Evolutionary conservation across 2,329 filamentous ascomycete genomes (phyloP).

Genomic region (Fusarium concolor): DNA sequence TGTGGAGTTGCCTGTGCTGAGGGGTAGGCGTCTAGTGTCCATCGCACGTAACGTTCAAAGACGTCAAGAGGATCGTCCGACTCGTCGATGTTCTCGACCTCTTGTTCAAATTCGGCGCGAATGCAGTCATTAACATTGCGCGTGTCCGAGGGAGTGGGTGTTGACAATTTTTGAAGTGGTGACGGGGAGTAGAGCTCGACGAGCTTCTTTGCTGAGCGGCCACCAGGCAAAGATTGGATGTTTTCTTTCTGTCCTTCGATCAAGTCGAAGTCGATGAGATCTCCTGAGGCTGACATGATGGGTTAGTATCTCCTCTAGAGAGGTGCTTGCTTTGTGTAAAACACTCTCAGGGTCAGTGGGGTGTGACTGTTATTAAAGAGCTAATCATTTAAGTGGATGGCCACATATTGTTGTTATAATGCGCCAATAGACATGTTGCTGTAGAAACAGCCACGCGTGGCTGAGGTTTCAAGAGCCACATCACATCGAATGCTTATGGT

Average conservation of each 20-base stretch:
- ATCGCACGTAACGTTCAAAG: slow-evolving; percentile 96
- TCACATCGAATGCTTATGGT: not conserved
- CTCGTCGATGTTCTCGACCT: slow-evolving; percentile 81
- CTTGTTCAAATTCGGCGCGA: slow-evolving; percentile 86
- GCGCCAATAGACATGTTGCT: slow-evolving; percentile 32
- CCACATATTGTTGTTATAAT: slow-evolving; percentile 27
- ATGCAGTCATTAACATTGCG: slow-evolving; percentile 82
- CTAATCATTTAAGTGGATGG: slow-evolving; percentile 17
- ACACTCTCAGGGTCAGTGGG: slow-evolving; percentile 26
- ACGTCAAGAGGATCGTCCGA: slow-evolving; percentile 95
- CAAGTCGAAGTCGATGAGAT: slow-evolving; percentile 82
- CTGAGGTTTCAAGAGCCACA: not conserved
- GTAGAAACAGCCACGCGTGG: slow-evolving; percentile 44
- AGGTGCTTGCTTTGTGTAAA: slow-evolving; percentile 23
- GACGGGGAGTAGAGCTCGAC: slow-evolving; percentile 82
- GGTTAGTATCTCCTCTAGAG: slow-evolving; percentile 39
- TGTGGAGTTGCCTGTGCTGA: slow-evolving; percentile 91
- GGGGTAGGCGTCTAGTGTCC: slow-evolving; percentile 95
- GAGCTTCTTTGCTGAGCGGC: slow-evolving; percentile 87
- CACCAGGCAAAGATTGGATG: slow-evolving; percentile 91
- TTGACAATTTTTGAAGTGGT: slow-evolving; percentile 66
- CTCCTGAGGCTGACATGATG: slow-evolving; percentile 62
- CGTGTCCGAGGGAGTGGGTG: slow-evolving; percentile 77
- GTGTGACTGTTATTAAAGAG: slow-evolving; percentile 27
- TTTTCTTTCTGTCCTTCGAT: slow-evolving; percentile 99